Conservation (phyloP, 306 rosid species). For the Vachellia pachyceras region DNA sequence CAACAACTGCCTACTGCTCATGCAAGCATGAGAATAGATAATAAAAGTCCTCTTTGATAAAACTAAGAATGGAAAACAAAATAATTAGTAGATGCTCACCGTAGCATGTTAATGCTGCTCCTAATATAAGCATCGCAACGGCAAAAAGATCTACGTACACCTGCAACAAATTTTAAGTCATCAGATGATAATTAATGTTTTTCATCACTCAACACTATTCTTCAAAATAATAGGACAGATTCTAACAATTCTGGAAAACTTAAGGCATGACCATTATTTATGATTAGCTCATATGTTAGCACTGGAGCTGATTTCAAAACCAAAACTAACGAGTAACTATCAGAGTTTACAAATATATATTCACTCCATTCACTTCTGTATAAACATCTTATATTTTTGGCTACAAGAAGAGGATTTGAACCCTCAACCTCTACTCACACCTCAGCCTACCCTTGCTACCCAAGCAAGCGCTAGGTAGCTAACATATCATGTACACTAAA, state of each 20-base stretch:
- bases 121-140: slow-evolving; percentile 66
- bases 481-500: slow-evolving; percentile 4
- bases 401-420: background rate
- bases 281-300: slow-evolving; percentile 24
- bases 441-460: background rate
- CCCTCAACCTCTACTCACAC: background rate
- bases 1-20: background rate
- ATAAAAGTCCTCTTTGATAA: background rate
- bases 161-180: slow-evolving; percentile 61
- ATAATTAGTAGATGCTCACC: slow-evolving; percentile 58
- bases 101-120: slow-evolving; percentile 84
- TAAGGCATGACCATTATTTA: background rate
- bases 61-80: slow-evolving; percentile 32
- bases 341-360: slow-evolving; percentile 9
- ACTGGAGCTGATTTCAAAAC: background rate
- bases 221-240: background rate
- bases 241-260: background rate
- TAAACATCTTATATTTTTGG: background rate
- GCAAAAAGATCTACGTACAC: slow-evolving; percentile 81
- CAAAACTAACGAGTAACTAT: slow-evolving; percentile 3
- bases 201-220: background rate
- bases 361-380: slow-evolving; percentile 11
- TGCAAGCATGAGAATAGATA: background rate
- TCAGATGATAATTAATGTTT: slow-evolving; percentile 29
- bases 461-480: background rate